Base-by-base conservation (phyloP, 495 filamentous ascomycete species). In the Lentithecium fluviatile region DNA sequence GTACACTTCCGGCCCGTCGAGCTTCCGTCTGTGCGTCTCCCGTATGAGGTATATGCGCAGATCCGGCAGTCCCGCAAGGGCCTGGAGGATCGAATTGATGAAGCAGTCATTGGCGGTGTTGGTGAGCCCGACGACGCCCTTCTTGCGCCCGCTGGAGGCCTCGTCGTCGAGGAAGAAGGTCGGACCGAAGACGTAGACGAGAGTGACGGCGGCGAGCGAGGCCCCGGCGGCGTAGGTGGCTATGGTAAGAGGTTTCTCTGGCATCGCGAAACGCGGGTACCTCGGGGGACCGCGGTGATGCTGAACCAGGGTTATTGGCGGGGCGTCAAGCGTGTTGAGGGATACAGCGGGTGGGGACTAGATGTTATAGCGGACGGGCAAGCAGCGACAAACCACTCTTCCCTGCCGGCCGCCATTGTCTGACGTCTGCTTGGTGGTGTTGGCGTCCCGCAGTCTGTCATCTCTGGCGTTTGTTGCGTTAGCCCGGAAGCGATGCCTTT, bases 71-170 rank as follows among this genome's bases (percentile, higher is more conserved):
- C 94, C 94, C n/a, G 95, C 93, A 19, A 99, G 79, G 0, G 90
- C 91, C 75, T 99, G 94, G 34, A 97, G 81, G 21, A 95, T 88
- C 21, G 92, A 96, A 74, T 99, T 99, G 77, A 99, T 97, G 77
- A 97, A 99, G 78, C 94, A 99, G 74, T 99, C 95, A 77, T 97
- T 97, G 58, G 92, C 95, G 3, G 90, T 83, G 68, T 99, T 99
- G 15, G 80, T 78, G 24, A 99, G 80, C 43, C 94, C 94, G 20
- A 99, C 92, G 45, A 91, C 87, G 59, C 88, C 88, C 71, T 90
- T 92, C 75, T 93, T 95, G 78, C 25, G 83, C 80, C 52, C 80
- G 80, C 20, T 85, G 79, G 66, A 65, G 49, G 80, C 77, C 24
- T 91, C 88, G 61, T 83, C 82, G 75, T 98, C 93, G 68, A 97